Evolutionary conservation across 192 early-diverging fungal genomes (phyloP), one percentile per base, ranked within the genome.

Genomic region (Haplosporangium gracile): DNA sequence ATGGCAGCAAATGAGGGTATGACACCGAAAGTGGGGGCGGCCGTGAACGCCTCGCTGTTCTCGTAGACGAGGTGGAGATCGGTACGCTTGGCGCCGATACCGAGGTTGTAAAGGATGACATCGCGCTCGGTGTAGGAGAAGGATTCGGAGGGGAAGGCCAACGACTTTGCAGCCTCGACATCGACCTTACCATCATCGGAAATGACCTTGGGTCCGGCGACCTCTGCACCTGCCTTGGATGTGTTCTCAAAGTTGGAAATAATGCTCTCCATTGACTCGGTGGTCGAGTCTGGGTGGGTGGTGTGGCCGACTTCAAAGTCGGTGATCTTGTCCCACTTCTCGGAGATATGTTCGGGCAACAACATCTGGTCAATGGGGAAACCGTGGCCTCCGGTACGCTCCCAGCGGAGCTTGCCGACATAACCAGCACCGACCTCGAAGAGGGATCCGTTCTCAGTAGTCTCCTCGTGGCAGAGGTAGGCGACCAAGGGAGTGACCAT

Each of bases 381-480:
- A 43, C 97, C 94, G 15, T 92, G 94, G 78, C 98, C 98, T 68
- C 93, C 81, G 36, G 96, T 95, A 51, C 96, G 93, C 90, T 99
- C 95, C 95, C 97, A 97, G 84, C 98, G 91, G 26, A 98, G 93
- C 90, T 98, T 96, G 32, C 97, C 93, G 40, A 96, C 91, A 92
- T 96, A 99, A 63, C 97, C 97, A 72, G 95, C 95, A 68, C 98
- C 97, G 43, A 98, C 96, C 89, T 99, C 97, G 90, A 99, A 99
- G 78, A 97, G 87, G 71, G 94, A 91, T 69, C 98, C 97, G 68
- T 93, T 96, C 76, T 95, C 94, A 39, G 89, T 89, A 57, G 91
- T 92, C 36, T 92, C 89, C 75, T 96, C 95, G 90, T 99, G 98
- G 51, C 91, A 94, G 53, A 99, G 92, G 82, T 94, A 99, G 10